Evolutionary conservation across 2,329 filamentous ascomycete genomes (phyloP).

Genomic region (Pseudopithomyces chartarum): DNA sequence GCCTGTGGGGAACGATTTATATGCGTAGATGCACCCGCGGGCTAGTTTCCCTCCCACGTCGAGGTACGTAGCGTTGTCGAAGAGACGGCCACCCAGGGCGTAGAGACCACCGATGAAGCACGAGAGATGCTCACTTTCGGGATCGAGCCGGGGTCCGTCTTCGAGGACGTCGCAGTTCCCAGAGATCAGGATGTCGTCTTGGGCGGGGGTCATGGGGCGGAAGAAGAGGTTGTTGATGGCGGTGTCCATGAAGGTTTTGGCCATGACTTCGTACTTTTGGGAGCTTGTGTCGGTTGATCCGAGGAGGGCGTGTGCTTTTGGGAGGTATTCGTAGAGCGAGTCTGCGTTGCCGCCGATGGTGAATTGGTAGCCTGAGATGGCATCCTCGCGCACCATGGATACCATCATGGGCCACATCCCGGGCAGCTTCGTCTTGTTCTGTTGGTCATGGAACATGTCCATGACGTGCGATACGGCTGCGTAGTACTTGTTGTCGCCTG

Average conservation of each 20-base stretch:
- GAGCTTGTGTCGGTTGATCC: slow-evolving; percentile 50
- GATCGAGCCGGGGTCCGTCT: slow-evolving; percentile 36
- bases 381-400: slow-evolving; percentile 34
- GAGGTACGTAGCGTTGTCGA: slow-evolving; percentile 57
- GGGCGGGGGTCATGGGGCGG: slow-evolving; percentile 52
- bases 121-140: slow-evolving; percentile 61
- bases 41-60: slow-evolving; percentile 60
- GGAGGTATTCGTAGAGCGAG: slow-evolving; percentile 47
- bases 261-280: slow-evolving; percentile 56
- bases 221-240: slow-evolving; percentile 53
- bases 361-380: slow-evolving; percentile 34
- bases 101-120: slow-evolving; percentile 67
- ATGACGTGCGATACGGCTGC: slow-evolving; percentile 88
- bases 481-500: slow-evolving; percentile 80
- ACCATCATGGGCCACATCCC: slow-evolving; percentile 81
- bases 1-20: slow-evolving; percentile 58
- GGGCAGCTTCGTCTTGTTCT: slow-evolving; percentile 71
- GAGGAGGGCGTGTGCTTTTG: slow-evolving; percentile 53
- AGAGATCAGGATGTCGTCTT: slow-evolving; percentile 53
- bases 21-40: slow-evolving; percentile 65
- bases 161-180: slow-evolving; percentile 48
- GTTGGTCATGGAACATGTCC: slow-evolving; percentile 75
- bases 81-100: slow-evolving; percentile 61
- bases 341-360: slow-evolving; percentile 43
- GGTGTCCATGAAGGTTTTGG: slow-evolving; percentile 54